Conservation (phyloP, 2,329 filamentous ascomycete genomes). For the Elsinoe perseae region DNA sequence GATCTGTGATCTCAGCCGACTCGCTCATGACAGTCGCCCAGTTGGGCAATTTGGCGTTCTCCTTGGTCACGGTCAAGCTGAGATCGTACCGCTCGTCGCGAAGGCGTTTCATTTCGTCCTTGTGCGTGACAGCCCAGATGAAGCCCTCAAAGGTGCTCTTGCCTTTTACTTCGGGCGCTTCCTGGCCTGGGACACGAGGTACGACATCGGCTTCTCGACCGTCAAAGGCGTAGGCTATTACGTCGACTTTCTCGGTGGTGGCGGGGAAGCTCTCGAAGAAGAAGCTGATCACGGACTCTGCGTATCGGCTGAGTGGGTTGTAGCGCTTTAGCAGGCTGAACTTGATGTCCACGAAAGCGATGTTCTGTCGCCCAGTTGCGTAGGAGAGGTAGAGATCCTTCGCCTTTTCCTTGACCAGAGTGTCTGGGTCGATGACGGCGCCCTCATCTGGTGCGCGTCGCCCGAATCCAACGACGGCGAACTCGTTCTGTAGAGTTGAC, state of each 20-base stretch:
- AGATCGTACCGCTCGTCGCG: slow-evolving; percentile 92
- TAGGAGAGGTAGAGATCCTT: slow-evolving; percentile 82
- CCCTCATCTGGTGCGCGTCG: slow-evolving; percentile 41
- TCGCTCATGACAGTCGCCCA: slow-evolving; percentile 97
- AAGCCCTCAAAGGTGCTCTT: slow-evolving; percentile 71
- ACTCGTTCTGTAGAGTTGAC: slow-evolving; percentile 67
- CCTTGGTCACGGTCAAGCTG: slow-evolving; percentile 87
- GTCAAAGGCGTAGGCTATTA: slow-evolving; percentile 79
- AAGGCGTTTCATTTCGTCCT: slow-evolving; percentile 82
- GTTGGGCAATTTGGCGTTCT: slow-evolving; percentile 76
- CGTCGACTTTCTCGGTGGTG: slow-evolving; percentile 66
- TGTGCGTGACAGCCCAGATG: slow-evolving; percentile 92
- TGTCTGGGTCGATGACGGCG: slow-evolving; percentile 44
- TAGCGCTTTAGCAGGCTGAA: slow-evolving; percentile 76
- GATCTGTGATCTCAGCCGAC: slow-evolving; percentile 87
- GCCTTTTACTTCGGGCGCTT: slow-evolving; percentile 47
- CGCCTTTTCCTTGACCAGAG: slow-evolving; percentile 74
- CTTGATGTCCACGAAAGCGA: slow-evolving; percentile 82
- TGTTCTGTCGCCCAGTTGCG: slow-evolving; percentile 83
- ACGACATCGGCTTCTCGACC: slow-evolving; percentile 78
- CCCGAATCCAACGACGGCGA: slow-evolving; percentile 74
- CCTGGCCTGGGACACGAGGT: slow-evolving; percentile 52
- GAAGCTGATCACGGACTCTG: slow-evolving; percentile 63
- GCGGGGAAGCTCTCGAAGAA: slow-evolving; percentile 69
- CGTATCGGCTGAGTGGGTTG: slow-evolving; percentile 63